phyloP scores from a whole-genome alignment of 2,329 filamentous ascomycete species.

The Tolypocladium nubicola region DNA sequence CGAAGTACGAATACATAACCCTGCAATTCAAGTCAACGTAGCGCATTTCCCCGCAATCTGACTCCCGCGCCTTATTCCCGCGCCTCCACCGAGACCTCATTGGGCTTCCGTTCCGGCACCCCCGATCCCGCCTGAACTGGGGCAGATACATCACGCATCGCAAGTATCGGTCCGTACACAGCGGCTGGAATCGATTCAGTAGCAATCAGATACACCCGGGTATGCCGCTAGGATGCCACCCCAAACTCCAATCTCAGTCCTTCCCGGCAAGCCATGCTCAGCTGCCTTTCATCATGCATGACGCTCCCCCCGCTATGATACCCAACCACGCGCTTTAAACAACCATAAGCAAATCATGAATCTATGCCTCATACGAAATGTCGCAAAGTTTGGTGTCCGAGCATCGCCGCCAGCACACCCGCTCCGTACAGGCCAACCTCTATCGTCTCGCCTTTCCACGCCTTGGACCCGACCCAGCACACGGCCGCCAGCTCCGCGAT shows the following conservation, averaged over 20 bases:
- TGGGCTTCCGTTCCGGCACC: too few species aligned
- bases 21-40: too few species aligned
- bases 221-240: not conserved
- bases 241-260: not conserved
- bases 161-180: not conserved
- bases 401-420: conserved; percentile 17
- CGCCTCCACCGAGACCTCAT: too few species aligned
- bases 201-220: not conserved
- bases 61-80: too few species aligned
- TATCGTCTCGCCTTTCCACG: conserved; percentile 13
- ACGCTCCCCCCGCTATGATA: not conserved
- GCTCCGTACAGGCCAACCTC: conserved; percentile 15
- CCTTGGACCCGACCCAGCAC: conserved; percentile 22
- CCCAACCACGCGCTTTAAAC: not conserved
- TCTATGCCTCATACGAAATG: not conserved
- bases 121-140: too few species aligned
- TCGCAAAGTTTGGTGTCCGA: conserved; percentile 15
- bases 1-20: too few species aligned
- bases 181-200: not conserved
- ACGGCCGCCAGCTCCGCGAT: conserved; percentile 20
- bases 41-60: too few species aligned
- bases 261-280: not conserved
- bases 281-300: not conserved
- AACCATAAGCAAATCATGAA: not conserved
- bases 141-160: too few species aligned